These are phyloP conservation scores for Yarrowia porcina DNA, from an alignment of 805 yeast species.

Conservation along the genomic window DNA sequence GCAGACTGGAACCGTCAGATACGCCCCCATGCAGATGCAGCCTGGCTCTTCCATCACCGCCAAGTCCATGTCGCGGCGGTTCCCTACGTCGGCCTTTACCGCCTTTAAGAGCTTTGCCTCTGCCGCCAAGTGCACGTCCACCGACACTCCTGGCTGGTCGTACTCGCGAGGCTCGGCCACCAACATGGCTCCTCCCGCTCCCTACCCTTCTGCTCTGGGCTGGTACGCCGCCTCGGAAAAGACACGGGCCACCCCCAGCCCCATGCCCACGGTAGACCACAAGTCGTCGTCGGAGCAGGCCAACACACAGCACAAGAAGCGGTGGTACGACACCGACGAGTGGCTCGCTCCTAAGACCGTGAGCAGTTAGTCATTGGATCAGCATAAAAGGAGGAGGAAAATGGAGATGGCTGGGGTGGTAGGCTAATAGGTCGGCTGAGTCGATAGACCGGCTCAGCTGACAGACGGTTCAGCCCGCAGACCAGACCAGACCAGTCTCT, in stretches of 20 bases:
- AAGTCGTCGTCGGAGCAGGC: slow-evolving; percentile 5
- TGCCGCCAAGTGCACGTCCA: slow-evolving; percentile 53
- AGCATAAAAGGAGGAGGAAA: neutral
- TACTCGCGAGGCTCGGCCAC: slow-evolving; percentile 59
- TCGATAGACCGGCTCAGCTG: too few relatives aligned
- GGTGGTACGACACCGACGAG: slow-evolving; percentile 19
- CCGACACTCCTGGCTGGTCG: slow-evolving; percentile 83
- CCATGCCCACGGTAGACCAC: slow-evolving; percentile 10
- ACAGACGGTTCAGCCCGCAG: too few relatives aligned
- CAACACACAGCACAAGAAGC: slow-evolving; percentile 22
- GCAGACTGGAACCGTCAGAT: slow-evolving; percentile 77
- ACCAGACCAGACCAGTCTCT: neutral
- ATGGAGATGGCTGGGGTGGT: neutral
- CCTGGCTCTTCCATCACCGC: slow-evolving; percentile 71
- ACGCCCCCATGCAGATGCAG: slow-evolving; percentile 91
- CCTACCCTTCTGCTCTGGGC: slow-evolving; percentile 30
- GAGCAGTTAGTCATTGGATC: neutral
- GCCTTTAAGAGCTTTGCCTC: slow-evolving; percentile 49
- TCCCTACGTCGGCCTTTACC: slow-evolving; percentile 65
- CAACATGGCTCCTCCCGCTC: slow-evolving; percentile 61
- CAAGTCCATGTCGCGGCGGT: slow-evolving; percentile 48
- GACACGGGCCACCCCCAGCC: slow-evolving; percentile 18
- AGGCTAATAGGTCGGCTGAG: too few relatives aligned
- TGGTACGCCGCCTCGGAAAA: slow-evolving; percentile 31
- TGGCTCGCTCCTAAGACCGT: slow-evolving; percentile 19